These are phyloP conservation scores for Oryza coarctata DNA, from an alignment of 176 grass and related monocot species.

Conservation along the genomic window DNA sequence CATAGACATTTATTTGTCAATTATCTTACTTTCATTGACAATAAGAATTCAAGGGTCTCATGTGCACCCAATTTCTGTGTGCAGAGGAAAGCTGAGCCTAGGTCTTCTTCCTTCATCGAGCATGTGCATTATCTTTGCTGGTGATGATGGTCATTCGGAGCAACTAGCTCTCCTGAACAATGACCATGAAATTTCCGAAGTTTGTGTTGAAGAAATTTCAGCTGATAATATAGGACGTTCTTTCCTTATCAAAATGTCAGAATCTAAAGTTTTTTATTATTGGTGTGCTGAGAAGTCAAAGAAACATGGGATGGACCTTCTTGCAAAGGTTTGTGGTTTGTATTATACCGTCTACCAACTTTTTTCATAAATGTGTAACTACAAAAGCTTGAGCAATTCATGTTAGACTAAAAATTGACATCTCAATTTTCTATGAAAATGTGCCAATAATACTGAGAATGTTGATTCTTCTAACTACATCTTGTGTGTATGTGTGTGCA, in stretches of 20 bases:
- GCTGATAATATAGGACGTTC: constrained; percentile 80
- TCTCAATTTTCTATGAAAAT: background rate
- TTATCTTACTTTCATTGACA: background rate
- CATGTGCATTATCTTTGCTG: constrained; percentile 63
- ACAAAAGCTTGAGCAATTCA: background rate
- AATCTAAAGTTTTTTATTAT: constrained; percentile 75
- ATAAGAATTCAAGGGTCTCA: constrained; percentile 33
- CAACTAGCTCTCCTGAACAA: constrained; percentile 59
- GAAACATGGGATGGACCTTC: constrained; percentile 65
- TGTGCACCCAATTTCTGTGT: constrained; percentile 27
- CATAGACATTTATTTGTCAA: background rate
- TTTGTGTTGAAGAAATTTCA: constrained; percentile 71
- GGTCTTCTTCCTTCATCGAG: constrained; percentile 67
- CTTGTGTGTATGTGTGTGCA: constrained; percentile 30
- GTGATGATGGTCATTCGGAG: constrained; percentile 70
- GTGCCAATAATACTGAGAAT: background rate
- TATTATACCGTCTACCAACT: background rate
- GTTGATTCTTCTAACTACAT: background rate
- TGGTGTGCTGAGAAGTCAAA: constrained; percentile 92
- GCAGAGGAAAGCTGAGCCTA: constrained; percentile 80
- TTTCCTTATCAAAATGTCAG: constrained; percentile 61
- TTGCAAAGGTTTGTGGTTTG: constrained; percentile 61
- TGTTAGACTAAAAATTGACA: background rate
- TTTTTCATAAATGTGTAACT: background rate
- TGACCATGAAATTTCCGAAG: constrained; percentile 37